These are phyloP conservation scores for Beauveria scarabaeidicola DNA, from an alignment of 2,329 filamentous ascomycete genomes.

Conservation along the genomic window DNA sequence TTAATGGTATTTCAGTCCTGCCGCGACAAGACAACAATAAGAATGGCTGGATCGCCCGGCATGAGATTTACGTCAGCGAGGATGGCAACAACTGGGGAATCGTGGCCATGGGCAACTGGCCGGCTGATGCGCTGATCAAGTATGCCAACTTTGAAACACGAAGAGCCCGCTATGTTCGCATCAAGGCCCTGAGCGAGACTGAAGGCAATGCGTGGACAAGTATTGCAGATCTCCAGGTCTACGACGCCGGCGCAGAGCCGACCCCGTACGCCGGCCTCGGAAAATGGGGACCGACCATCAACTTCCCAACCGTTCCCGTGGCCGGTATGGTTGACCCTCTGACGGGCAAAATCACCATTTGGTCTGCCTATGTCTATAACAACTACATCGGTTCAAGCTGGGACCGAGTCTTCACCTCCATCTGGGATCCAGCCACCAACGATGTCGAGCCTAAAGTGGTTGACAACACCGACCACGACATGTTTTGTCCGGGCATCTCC, in stretches of 20 bases:
- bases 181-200: constrained; percentile 23
- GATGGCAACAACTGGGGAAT: constrained; percentile 20
- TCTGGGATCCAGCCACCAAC: constrained; percentile 27
- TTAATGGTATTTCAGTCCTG: constrained; percentile 23
- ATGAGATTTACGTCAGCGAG: constrained; percentile 21
- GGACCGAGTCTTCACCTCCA: constrained; percentile 14
- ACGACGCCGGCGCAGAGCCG: constrained; percentile 18
- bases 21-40: constrained; percentile 20
- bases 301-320: constrained; percentile 29
- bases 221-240: constrained; percentile 25
- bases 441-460: constrained; percentile 15
- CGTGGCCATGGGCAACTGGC: constrained; percentile 22
- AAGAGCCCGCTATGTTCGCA: constrained; percentile 22
- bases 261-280: constrained; percentile 18
- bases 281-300: constrained; percentile 26
- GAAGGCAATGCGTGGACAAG: constrained; percentile 23
- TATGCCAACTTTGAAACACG: constrained; percentile 25
- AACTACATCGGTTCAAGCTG: constrained; percentile 10
- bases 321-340: constrained; percentile 21
- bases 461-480: constrained; percentile 39
- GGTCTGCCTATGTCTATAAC: constrained; percentile 18
- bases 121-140: constrained; percentile 21
- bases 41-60: constrained; percentile 23
- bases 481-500: constrained; percentile 50
- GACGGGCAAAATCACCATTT: constrained; percentile 19